A percentile compares a stretch with the other conserved stretches of the same genome.
phyloP scores from a whole-genome alignment of 768 basidiomycete genomes.

The Suillus hirtellus region DNA sequence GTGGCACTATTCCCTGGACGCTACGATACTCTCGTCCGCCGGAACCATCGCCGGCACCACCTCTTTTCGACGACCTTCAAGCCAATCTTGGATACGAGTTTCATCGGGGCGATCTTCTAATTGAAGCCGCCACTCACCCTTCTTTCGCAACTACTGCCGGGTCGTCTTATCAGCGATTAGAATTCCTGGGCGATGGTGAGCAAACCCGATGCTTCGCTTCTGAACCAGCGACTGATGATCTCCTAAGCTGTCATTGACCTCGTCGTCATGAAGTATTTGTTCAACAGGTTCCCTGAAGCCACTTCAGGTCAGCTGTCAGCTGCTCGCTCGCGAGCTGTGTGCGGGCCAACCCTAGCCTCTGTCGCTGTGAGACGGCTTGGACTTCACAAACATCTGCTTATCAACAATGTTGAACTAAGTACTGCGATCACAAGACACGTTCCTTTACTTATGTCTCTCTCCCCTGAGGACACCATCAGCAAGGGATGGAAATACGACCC shows the following conservation, averaged over 20 bases:
- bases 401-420: conserved; percentile 68
- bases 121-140: conserved; percentile 86
- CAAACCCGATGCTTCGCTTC: conserved; percentile 5
- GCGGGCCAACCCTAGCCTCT: conserved; percentile 70
- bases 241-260: conserved; percentile 65
- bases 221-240: conserved; percentile 13
- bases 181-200: conserved; percentile 89
- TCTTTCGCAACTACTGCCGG: conserved; percentile 58
- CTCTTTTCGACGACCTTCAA: conserved; percentile 58
- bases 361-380: conserved; percentile 63
- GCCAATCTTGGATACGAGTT: conserved; percentile 71
- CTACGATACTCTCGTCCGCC: conserved; percentile 48
- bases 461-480: conserved; percentile 61
- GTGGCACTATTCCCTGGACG: conserved; percentile 69
- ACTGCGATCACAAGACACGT: conserved; percentile 61
- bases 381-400: conserved; percentile 69
- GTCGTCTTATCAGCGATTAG: conserved; percentile 80
- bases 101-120: conserved; percentile 55
- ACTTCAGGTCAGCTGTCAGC: conserved; percentile 77
- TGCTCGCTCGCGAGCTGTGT: conserved; percentile 70
- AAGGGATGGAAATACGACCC: conserved; percentile 83
- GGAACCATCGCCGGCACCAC: conserved; percentile 37
- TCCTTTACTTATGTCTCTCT: conserved; percentile 55
- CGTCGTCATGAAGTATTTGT: conserved; percentile 72
- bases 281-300: conserved; percentile 64